Conservation (phyloP, 257 asterid genomes). For the Solanum ossicruentum region DNA sequence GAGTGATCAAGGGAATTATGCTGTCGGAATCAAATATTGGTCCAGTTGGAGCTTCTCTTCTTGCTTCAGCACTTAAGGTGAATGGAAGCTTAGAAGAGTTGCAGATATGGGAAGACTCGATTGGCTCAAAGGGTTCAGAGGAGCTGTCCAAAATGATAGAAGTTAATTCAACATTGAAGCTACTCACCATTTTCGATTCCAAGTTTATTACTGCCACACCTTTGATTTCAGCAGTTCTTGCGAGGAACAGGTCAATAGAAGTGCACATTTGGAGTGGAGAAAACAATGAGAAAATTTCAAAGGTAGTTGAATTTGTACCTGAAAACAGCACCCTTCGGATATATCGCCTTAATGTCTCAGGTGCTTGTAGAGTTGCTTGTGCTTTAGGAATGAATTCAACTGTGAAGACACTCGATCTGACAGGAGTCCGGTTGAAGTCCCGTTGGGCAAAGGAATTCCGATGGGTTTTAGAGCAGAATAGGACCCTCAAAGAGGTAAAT, state of each 20-base stretch:
- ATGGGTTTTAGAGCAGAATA: slow-evolving; percentile 72
- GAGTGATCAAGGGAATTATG: slow-evolving; percentile 29
- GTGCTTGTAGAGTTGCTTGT: slow-evolving; percentile 54
- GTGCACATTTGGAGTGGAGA: slow-evolving; percentile 58
- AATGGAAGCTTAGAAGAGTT: slow-evolving; percentile 47
- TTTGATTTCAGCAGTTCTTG: slow-evolving; percentile 69
- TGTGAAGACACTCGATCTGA: slow-evolving; percentile 58
- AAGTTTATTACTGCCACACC: slow-evolving; percentile 43
- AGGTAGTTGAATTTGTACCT: slow-evolving; percentile 55
- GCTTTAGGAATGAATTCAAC: slow-evolving; percentile 66
- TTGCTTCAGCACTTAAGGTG: slow-evolving; percentile 52
- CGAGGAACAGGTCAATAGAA: slow-evolving; percentile 59
- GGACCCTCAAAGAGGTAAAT: slow-evolving; percentile 45
- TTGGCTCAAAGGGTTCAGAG: slow-evolving; percentile 68
- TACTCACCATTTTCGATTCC: slow-evolving; percentile 45
- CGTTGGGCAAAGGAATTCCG: slow-evolving; percentile 82
- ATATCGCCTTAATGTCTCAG: slow-evolving; percentile 28
- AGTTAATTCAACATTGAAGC: slow-evolving; percentile 53
- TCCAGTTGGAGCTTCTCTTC: slow-evolving; percentile 33
- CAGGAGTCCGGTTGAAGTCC: slow-evolving; percentile 51
- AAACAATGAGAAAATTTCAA: slow-evolving; percentile 13
- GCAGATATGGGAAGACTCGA: slow-evolving; percentile 76
- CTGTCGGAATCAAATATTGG: slow-evolving; percentile 62
- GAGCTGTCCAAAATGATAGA: slow-evolving; percentile 85
- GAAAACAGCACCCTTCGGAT: slow-evolving; percentile 43